phyloP scores from a whole-genome alignment of 1,139 yeast species.

The Saccharomyces uvarum region DNA sequence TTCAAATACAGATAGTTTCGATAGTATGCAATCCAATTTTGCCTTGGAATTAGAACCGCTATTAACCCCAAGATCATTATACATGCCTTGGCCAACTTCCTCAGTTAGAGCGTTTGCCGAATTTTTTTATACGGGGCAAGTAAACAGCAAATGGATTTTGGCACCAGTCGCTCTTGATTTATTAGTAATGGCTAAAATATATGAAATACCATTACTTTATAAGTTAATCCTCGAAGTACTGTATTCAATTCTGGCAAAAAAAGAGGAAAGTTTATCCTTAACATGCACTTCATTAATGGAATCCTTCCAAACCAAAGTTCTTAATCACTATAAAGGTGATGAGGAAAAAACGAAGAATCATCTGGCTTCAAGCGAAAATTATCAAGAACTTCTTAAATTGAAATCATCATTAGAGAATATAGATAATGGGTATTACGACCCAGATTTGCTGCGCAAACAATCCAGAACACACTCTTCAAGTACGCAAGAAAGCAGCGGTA shows the following conservation, averaged over 20 bases:
- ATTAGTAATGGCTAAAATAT: constrained; percentile 52
- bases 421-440: constrained; percentile 58
- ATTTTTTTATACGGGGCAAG: constrained; percentile 69
- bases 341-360: constrained; percentile 34
- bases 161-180: constrained; percentile 62
- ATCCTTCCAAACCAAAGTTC: constrained; percentile 18
- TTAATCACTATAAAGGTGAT: constrained; percentile 20
- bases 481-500: constrained; percentile 16
- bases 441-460: constrained; percentile 45
- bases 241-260: constrained; percentile 60
- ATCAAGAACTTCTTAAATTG: constrained; percentile 18
- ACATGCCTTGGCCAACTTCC: constrained; percentile 55
- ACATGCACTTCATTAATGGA: constrained; percentile 29
- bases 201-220: constrained; percentile 59
- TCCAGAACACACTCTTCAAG: constrained; percentile 27
- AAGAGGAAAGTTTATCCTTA: constrained; percentile 46
- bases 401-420: constrained; percentile 35
- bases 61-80: constrained; percentile 57
- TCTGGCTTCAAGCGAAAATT: constrained; percentile 25
- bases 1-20: constrained; percentile 21
- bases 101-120: constrained; percentile 63
- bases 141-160: constrained; percentile 63
- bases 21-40: constrained; percentile 10
- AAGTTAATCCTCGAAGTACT: constrained; percentile 61
- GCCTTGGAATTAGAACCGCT: constrained; percentile 43